Evolutionary conservation across 805 yeast genomes (phyloP), one percentile per base, ranked within the genome.

Genomic region (Brettanomyces sp.): DNA sequence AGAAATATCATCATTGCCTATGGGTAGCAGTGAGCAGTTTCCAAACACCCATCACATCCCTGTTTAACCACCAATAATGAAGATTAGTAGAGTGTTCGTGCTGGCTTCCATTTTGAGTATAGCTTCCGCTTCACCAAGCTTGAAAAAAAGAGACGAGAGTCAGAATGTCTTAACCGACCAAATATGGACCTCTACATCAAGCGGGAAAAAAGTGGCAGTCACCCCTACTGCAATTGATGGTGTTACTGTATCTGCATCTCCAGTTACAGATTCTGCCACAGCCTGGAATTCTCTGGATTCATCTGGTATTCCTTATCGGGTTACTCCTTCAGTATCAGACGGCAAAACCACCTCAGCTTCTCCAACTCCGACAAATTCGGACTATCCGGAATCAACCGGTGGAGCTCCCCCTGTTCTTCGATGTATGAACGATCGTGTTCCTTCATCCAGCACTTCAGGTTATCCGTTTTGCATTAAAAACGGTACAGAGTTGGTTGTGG

Each of bases 191-290:
- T 59, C 70, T 1, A 61, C 66, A 7, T 60, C 67, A 24, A 52
- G 59, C 1, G 58, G 59, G 18, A 49, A 50, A 23, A 44, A 43
- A 4, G 44, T 56, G 12, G 14, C 38, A n/a, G 51, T 62, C 22
- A 59, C 64, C 22, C 65, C 65, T 30, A 61, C 65, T 3, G 82
- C 82, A 39, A 70, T 76, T 50, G 76, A 71, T 41, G 80, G 80
- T 35, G 80, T 77, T 13, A 76, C 82, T 2, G 47, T 64, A 3
- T 60, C 66, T 40, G 67, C 65, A 18, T 66, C 73, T 2, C 74
- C 76, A 34, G 59, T 64, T 9, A 51, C 66, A 1, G 42, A 48
- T 30, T 56, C 65, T 18, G 61, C 70, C 4, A 69, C 75, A 8
- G 61, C 60, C 3, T 71, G 76, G 76, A 66, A 57, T 25, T 69